Percentiles rank a stretch among this genome's conserved stretches.
phyloP scores from a whole-genome alignment of 768 basidiomycete species.

The Sporobolomyces roseus region DNA sequence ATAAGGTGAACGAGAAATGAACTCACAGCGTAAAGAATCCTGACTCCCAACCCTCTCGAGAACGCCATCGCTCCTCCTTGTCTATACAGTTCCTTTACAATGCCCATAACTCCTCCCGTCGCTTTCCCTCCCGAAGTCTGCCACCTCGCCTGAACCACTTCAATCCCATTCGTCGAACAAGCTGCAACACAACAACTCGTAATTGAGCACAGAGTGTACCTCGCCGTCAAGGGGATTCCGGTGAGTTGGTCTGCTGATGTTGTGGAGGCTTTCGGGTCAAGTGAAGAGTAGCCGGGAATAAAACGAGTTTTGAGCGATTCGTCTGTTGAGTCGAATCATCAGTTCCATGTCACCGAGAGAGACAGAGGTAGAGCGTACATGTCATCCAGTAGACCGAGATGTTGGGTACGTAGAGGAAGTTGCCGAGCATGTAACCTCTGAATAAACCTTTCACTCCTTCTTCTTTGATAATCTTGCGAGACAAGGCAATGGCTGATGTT shows the following conservation, averaged over 20 bases:
- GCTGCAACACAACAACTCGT: constrained; percentile 32
- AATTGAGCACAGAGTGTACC: constrained; percentile 42
- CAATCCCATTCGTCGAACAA: constrained; percentile 38
- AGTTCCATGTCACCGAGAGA: too few relatives aligned
- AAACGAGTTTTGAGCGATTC: constrained; percentile 42
- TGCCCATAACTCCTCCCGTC: constrained; percentile 27
- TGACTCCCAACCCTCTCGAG: constrained; percentile 36
- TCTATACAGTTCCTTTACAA: constrained; percentile 32
- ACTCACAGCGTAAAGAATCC: constrained; percentile 42
- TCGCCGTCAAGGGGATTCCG: constrained; percentile 29
- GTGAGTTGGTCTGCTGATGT: neutral
- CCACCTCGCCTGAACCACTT: constrained; percentile 43
- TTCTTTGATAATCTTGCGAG: constrained; percentile 37
- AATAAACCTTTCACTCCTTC: constrained; percentile 41
- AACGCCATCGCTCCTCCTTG: constrained; percentile 38
- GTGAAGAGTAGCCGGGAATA: constrained; percentile 39
- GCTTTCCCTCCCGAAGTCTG: constrained; percentile 40
- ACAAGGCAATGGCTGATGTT: constrained; percentile 34
- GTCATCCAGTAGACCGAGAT: constrained; percentile 37
- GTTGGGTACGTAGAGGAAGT: constrained; percentile 27
- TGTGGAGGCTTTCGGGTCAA: constrained; percentile 14
- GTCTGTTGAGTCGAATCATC: too few relatives aligned
- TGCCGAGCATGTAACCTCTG: constrained; percentile 40
- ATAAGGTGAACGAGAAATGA: neutral
- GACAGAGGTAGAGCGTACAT: too few relatives aligned